Evolutionary conservation across 139 green algal genomes (phyloP).

Genomic region (Tetradesmus obliquus): DNA sequence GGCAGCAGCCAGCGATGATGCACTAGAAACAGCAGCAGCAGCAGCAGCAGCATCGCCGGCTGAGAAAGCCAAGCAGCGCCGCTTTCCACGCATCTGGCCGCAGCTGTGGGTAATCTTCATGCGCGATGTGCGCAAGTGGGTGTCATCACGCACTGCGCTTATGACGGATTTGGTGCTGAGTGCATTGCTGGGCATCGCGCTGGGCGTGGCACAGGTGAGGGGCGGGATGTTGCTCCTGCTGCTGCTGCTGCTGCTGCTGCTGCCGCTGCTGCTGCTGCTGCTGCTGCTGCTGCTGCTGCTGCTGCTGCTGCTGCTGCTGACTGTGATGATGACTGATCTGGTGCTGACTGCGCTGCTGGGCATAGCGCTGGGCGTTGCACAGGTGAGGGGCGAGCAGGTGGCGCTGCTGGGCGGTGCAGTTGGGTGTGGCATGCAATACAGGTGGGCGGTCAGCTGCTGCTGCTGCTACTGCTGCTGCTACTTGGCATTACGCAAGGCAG

Average conservation of each 20-base stretch:
- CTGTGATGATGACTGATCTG: background rate
- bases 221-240: background rate
- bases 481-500: background rate
- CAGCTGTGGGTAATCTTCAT: conserved; percentile 10
- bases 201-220: background rate
- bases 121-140: background rate
- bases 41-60: conserved; percentile 29
- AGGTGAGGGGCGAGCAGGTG: background rate
- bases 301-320: background rate
- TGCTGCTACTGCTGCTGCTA: background rate
- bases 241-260: background rate
- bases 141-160: background rate
- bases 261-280: background rate
- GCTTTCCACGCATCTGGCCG: background rate
- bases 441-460: background rate
- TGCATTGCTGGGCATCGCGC: background rate
- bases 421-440: too few species aligned
- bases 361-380: background rate
- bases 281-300: background rate
- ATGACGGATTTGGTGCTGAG: conserved; percentile 36
- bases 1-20: background rate
- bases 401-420: background rate
- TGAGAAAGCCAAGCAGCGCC: background rate
- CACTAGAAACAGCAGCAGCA: background rate
- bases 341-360: background rate